phyloP scores from a whole-genome alignment of 192 early-diverging fungal species.

The Glomus cerebriforme region DNA sequence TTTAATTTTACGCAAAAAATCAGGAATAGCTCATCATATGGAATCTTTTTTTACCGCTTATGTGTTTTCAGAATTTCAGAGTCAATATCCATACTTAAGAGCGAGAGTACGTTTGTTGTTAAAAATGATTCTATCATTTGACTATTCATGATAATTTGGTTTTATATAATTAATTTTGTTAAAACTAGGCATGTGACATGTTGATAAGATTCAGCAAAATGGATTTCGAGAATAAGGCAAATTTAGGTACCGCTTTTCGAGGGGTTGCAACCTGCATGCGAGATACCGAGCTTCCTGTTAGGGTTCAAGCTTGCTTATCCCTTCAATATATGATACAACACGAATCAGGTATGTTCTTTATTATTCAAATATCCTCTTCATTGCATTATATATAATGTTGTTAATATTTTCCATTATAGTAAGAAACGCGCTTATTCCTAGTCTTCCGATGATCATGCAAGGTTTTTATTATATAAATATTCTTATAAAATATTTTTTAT shows the following conservation, averaged over 20 bases:
- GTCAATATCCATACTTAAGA: conserved; percentile 78
- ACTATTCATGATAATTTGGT: neutral
- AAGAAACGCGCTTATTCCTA: conserved; percentile 73
- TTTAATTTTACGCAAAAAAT: conserved; percentile 65
- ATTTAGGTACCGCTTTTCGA: conserved; percentile 50
- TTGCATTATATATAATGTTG: neutral
- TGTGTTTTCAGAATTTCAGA: conserved; percentile 90
- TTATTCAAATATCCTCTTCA: neutral
- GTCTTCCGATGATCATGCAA: conserved; percentile 87
- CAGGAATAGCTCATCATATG: conserved; percentile 64
- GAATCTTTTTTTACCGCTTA: conserved; percentile 83
- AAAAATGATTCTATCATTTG: conserved; percentile 29
- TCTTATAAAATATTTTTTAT: neutral
- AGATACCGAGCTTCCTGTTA: conserved; percentile 85
- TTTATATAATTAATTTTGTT: conserved; percentile 8
- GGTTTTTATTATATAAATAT: conserved; percentile 30
- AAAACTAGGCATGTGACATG: conserved; percentile 52
- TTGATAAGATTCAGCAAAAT: conserved; percentile 58
- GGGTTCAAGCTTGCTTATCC: conserved; percentile 82
- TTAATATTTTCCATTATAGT: conserved; percentile 36
- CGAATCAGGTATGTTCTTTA: conserved; percentile 50
- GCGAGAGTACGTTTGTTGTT: conserved; percentile 64
- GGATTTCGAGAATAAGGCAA: conserved; percentile 60
- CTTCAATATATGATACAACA: conserved; percentile 79
- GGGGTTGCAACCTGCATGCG: conserved; percentile 64